A percentile compares a stretch with the other conserved stretches of the same genome.
Evolutionary conservation across 331 rosid species (phyloP).

Genomic region (Malus hybrid): DNA sequence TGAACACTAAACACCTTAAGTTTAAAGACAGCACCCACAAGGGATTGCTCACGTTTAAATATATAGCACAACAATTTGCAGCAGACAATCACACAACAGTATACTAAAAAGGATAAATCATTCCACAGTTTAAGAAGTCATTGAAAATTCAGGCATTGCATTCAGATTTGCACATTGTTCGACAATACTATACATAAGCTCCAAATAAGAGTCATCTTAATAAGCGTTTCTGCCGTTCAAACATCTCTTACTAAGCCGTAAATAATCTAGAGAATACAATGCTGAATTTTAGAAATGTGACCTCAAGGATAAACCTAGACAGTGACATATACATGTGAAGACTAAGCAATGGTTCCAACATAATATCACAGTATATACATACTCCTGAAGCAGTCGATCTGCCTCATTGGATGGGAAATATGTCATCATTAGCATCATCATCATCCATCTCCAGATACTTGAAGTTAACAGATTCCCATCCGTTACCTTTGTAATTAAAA

Average conservation of each 20-base stretch:
- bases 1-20: neutral
- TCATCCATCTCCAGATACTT: constrained; percentile 52
- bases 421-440: constrained; percentile 26
- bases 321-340: constrained; percentile 19
- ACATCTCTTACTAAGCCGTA: neutral
- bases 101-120: neutral
- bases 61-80: neutral
- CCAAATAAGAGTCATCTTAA: neutral
- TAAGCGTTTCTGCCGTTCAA: neutral
- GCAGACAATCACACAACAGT: neutral
- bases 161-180: neutral
- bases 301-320: neutral
- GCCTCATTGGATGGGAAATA: constrained; percentile 49
- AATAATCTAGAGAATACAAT: constrained; percentile 6
- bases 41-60: neutral
- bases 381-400: constrained; percentile 11
- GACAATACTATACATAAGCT: neutral
- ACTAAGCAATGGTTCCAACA: constrained; percentile 11
- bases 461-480: constrained; percentile 60
- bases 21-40: neutral
- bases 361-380: constrained; percentile 27
- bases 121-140: neutral
- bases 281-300: neutral
- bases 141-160: constrained; percentile 1
- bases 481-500: constrained; percentile 62